Percentiles rank a stretch among this genome's conserved stretches.
These are phyloP conservation scores for Penicillium roqueforti DNA, from an alignment of 495 filamentous ascomycete species.

Conservation along the genomic window DNA sequence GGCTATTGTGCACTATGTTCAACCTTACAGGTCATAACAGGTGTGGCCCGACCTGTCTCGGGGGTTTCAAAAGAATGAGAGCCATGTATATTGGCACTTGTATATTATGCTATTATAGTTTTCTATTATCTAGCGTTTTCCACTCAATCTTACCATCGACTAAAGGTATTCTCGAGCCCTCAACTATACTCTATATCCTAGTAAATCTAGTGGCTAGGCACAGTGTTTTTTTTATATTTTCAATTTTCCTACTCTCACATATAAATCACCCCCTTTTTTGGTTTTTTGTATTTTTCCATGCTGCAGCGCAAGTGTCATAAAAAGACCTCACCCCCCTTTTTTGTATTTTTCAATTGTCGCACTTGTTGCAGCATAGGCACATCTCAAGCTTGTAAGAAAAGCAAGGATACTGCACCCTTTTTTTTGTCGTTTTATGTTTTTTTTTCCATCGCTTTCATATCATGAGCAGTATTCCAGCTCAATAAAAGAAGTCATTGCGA, in stretches of 20 bases:
- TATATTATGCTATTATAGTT: background rate
- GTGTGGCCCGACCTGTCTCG: background rate
- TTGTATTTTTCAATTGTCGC: conserved; percentile 2
- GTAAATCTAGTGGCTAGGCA: background rate
- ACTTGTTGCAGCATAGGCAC: background rate
- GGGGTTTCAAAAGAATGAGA: background rate
- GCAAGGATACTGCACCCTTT: background rate
- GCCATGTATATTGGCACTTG: background rate
- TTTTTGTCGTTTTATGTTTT: conserved; percentile 6
- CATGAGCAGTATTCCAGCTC: background rate
- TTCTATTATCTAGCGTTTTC: background rate
- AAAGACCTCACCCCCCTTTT: background rate
- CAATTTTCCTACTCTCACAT: background rate
- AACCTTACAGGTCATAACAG: background rate
- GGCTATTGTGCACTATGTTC: background rate
- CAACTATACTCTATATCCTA: background rate
- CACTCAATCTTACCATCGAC: background rate
- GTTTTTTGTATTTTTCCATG: background rate
- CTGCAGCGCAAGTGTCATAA: background rate
- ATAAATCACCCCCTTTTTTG: conserved; percentile 2
- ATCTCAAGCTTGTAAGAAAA: background rate
- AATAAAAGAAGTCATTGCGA: background rate
- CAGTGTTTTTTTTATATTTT: background rate
- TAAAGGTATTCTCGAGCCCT: background rate
- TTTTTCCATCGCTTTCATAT: background rate